Evolutionary conservation across 805 yeast genomes (phyloP).

Genomic region (Saturnispora saitoi): DNA sequence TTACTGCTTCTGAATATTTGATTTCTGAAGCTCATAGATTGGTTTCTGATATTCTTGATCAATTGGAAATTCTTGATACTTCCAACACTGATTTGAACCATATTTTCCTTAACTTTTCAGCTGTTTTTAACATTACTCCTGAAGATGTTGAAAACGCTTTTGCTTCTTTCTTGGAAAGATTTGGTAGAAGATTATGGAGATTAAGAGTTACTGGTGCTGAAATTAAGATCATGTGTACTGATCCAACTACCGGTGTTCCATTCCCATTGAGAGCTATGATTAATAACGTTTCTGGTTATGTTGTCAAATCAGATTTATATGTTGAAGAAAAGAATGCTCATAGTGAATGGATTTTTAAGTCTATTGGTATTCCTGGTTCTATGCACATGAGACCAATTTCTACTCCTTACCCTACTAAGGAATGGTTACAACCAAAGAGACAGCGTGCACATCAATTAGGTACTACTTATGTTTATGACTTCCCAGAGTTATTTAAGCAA

Average conservation of each 20-base stretch:
- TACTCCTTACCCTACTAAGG: conserved; percentile 96
- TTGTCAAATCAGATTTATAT: conserved; percentile 89
- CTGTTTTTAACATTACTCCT: conserved; percentile 89
- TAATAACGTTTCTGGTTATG: conserved; percentile 94
- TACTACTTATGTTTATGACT: conserved; percentile 95
- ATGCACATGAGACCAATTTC: conserved; percentile 96
- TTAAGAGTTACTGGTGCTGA: conserved; percentile 96
- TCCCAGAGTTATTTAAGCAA: conserved; percentile 97
- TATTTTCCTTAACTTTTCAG: conserved; percentile 93
- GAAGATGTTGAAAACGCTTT: conserved; percentile 96
- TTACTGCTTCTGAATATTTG: conserved; percentile 85
- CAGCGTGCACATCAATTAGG: conserved; percentile 98
- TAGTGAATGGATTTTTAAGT: conserved; percentile 96
- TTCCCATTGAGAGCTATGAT: conserved; percentile 96
- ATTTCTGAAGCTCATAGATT: conserved; percentile 94
- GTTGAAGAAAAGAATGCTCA: conserved; percentile 86
- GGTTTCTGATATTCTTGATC: conserved; percentile 93
- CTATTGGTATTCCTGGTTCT: conserved; percentile 88
- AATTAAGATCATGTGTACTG: conserved; percentile 90
- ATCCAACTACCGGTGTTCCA: conserved; percentile 77
- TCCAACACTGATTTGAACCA: conserved; percentile 94
- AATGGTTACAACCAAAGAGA: conserved; percentile 96
- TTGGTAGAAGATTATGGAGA: conserved; percentile 95
- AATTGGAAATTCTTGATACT: conserved; percentile 88
- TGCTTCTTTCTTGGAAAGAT: conserved; percentile 95